Evolutionary conservation across 176 grass and related monocot genomes (phyloP).

Genomic region (Triticum monococcum): DNA sequence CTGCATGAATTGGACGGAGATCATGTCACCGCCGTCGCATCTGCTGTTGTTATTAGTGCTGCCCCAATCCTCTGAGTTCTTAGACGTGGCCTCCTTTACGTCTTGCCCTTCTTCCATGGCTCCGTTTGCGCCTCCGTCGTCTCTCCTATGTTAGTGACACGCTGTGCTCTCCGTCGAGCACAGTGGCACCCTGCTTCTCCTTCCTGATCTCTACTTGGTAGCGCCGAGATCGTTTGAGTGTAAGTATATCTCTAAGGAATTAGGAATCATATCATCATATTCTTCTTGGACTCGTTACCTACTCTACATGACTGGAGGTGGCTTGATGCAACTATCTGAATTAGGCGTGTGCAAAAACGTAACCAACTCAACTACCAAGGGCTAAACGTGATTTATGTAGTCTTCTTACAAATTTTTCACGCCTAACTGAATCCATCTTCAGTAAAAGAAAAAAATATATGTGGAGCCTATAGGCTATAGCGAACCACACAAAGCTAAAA

Average conservation of each 20-base stretch:
- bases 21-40: slow-evolving; percentile 22
- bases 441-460: neutral
- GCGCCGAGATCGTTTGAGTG: neutral
- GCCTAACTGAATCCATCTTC: slow-evolving; percentile 3
- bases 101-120: slow-evolving; percentile 45
- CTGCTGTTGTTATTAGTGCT: neutral
- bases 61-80: slow-evolving; percentile 14
- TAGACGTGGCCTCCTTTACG: neutral
- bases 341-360: neutral
- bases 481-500: too few species aligned
- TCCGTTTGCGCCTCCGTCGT: neutral
- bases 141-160: neutral
- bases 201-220: neutral
- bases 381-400: neutral
- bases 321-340: neutral
- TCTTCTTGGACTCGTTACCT: slow-evolving; percentile 32
- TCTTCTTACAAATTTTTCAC: neutral
- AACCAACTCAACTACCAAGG: slow-evolving; percentile 4
- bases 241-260: neutral
- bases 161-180: neutral
- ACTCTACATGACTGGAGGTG: slow-evolving; percentile 12
- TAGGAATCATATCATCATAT: neutral
- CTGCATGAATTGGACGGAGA: slow-evolving; percentile 45
- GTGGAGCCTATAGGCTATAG: too few species aligned
- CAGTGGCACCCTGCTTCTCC: neutral